phyloP scores from a whole-genome alignment of 345 rosid species.

The Salix caprea region DNA sequence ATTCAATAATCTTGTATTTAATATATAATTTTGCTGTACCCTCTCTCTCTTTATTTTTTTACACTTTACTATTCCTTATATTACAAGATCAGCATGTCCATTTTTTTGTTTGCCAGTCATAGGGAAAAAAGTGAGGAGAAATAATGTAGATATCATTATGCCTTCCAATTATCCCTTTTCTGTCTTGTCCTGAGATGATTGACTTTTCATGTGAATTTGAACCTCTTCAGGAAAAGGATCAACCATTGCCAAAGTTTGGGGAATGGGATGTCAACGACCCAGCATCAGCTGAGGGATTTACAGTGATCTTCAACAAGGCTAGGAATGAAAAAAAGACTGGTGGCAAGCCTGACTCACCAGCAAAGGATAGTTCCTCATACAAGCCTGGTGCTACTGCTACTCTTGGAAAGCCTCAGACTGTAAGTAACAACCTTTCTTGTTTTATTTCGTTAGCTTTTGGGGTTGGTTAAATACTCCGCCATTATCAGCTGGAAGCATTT shows the following conservation, averaged over 20 bases:
- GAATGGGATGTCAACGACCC: conserved; percentile 36
- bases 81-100: no score
- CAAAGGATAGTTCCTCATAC: conserved; percentile 28
- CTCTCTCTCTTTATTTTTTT: no score
- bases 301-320: conserved; percentile 32
- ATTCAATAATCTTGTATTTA: no score
- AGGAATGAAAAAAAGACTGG: conserved; percentile 29
- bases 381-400: conserved; percentile 30
- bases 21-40: no score
- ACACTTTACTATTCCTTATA: no score
- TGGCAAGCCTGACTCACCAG: conserved; percentile 33
- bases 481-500: background rate
- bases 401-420: conserved; percentile 60
- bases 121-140: no score
- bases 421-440: conserved; percentile 30
- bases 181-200: background rate
- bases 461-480: background rate
- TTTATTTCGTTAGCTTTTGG: conserved; percentile 4
- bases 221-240: conserved; percentile 19
- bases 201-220: background rate
- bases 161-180: background rate
- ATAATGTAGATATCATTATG: background rate
- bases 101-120: no score
- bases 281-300: conserved; percentile 30
- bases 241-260: conserved; percentile 33